Base-by-base conservation (phyloP, 2,329 filamentous ascomycete genomes). In the Penicillium sclerotigenum region DNA sequence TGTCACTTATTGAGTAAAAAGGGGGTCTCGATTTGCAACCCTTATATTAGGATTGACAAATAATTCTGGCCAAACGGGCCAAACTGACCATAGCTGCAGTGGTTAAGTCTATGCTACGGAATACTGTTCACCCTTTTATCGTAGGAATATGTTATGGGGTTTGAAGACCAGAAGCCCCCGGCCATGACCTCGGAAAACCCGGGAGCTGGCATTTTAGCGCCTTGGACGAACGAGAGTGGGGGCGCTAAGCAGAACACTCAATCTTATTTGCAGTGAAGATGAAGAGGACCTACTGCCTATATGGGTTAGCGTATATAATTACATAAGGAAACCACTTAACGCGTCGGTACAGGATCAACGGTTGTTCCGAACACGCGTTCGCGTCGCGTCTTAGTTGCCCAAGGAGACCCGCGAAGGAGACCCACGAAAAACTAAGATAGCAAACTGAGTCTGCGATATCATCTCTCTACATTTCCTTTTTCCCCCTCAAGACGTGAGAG, bases 251-350 rank as follows among this genome's bases (percentile, higher is more conserved):
- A 31, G 13, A 40, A 20, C 11, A 24, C 31, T 20, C n/a, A 24
- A 33, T 24, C 28, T 51, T 51, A 26, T 28, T 51, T 43, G 48
- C n/a, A 42, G 22, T 16, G 18, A 16, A 18, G 16, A 28, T 28
- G 46, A 48, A 28, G 37, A 26, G 28, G 29, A 26, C 38, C 48
- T 11, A 45, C 4, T 36, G 5, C 52, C 20, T 13, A n/a, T 9
- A 20, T 50, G 10, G 47, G 36, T 26, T 50, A 50, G 51, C 13
- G 9, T 37, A 0, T 1, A 2, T 9, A 4, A 3, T 56, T 38
- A 52, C 8, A 46, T 56, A 56, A 55, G 50, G 3, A 70, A 70
- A 72, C 59, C 68, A 72, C 70, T 73, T 72, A 61, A 72, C 70
- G 66, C 70, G 70, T 71, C 60, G 52, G 59, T 3, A 0, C 0